Base-by-base conservation (phyloP, 139 green algal species). In the Coelastrella sp. region DNA sequence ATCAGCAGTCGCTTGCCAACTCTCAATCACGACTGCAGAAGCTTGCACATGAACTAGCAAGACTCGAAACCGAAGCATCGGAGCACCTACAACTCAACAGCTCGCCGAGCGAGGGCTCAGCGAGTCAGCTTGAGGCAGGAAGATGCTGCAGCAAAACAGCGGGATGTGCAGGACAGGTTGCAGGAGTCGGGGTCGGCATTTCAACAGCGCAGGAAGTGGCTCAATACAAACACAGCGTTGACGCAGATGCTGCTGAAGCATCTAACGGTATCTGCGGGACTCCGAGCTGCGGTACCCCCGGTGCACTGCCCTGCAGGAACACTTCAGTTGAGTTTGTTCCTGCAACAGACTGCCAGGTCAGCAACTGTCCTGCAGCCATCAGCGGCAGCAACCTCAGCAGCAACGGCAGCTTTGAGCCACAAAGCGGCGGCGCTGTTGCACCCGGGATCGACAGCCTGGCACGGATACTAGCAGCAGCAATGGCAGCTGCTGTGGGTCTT, bases 391-490 rank as follows among this genome's bases (percentile, higher is more conserved):
- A 58, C 16, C 58, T 58, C 71, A 22, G 68, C 65, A 83, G 56
- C 85, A 89, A 74, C n/a, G 54, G 77, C 77, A 20, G 3, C 65
- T 14, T 73, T 14, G 66, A 32, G 71, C 47, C 84, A 90, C 20
- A 71, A 47, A 47, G 32, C 32, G 1, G 32, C 80, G 54, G 60
- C 32, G 74, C 85, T 84, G 73, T 59, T 17, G n/a, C 85, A 60
- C 11, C 73, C 60, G 86, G 4, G 5, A 73, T 78, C 7, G 64
- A 23, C 16, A 17, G 61, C 3, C 7, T 78, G 54, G 64, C 82
- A 7, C 64, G 4, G 7, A 32, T 78, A n/a, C 64, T 86, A 13
- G 74, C 86, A 58, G 86, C 86, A 90, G 86, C 86, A 76, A 85
- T 75, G 60, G 73, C 85, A 83, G 85, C 73, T 59, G 73, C 66